Conservation (phyloP, 805 yeast species). For the Peterozyma xylosa region DNA sequence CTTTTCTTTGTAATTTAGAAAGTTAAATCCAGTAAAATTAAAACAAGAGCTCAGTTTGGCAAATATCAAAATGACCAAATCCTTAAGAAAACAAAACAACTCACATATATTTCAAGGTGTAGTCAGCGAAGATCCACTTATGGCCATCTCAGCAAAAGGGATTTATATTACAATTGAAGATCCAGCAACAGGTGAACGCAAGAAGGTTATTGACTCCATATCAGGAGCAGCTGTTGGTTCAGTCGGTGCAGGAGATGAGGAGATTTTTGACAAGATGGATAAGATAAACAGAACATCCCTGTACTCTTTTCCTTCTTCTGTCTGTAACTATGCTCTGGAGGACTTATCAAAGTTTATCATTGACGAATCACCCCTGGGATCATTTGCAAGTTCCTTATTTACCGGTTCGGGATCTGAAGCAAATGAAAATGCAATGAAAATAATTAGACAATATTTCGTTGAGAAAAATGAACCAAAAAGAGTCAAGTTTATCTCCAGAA, state of each 20-base stretch:
- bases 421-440: slow-evolving; percentile 64
- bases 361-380: slow-evolving; percentile 31
- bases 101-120: slow-evolving; percentile 36
- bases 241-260: slow-evolving; percentile 27
- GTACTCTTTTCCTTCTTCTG: slow-evolving; percentile 22
- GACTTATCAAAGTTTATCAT: slow-evolving; percentile 28
- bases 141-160: slow-evolving; percentile 33
- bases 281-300: slow-evolving; percentile 20
- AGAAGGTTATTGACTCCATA: slow-evolving; percentile 26
- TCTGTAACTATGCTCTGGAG: slow-evolving; percentile 24
- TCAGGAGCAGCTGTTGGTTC: slow-evolving; percentile 37
- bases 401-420: slow-evolving; percentile 66
- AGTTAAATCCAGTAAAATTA: no score
- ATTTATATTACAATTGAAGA: slow-evolving; percentile 25
- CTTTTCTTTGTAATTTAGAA: no score
- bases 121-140: slow-evolving; percentile 27
- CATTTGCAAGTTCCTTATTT: slow-evolving; percentile 33
- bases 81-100: slow-evolving; percentile 3
- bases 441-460: slow-evolving; percentile 37
- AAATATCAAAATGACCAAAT: not conserved
- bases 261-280: slow-evolving; percentile 22
- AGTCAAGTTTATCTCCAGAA: slow-evolving; percentile 27
- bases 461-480: slow-evolving; percentile 28
- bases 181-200: slow-evolving; percentile 25
- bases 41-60: no score